Evolutionary conservation across 768 basidiomycete genomes (phyloP), one percentile per base, ranked within the genome.

Genomic region (Rhodotorula kratochvilovae): DNA sequence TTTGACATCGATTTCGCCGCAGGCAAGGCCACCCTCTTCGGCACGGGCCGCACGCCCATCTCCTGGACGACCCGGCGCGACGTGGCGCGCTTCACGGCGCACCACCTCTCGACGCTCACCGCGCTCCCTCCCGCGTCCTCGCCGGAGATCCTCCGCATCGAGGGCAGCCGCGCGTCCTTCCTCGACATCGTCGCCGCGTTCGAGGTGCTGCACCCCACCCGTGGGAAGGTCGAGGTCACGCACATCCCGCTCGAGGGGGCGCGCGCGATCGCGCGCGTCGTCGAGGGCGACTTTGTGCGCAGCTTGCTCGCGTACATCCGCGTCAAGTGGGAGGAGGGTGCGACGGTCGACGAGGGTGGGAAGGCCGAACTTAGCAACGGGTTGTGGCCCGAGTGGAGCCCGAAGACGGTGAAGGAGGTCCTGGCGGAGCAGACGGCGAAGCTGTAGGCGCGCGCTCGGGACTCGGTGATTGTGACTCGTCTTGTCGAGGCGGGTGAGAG

Each of bases 41-140:
- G 61, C 33, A 15, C 21, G 1, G 67, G 67, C 19, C 16, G 50
- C 10, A 63, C 54, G 6, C 67, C 67, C 23, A 58, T 68, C 48
- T 21, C 33, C 8, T 55, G 62, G 53, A 68, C 67, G 25, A 33
- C 61, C 29, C 54, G 61, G 5, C 4, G 0, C n/a, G 67, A 68
- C 36, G 36, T 58, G 27, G 61, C 42, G 5, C 61, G 55, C 8
- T 68, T 62, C 67, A 54, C 57, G 33, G 55, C 23, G 29, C 67
- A 68, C 55, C 42, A 42, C 29, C 67, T 68, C 21, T 16, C 55
- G n/a, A 50, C 45, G 25, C 46, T 50, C 46, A 50, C 67, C n/a
- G 0, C 42, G n/a, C 46, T 57, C 8, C 59, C 59, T 1, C 2
- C 59, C 17, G n/a, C 42, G 1, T 6, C 7, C 59, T 0, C 1